phyloP scores from a whole-genome alignment of 257 asterid species.

The Nicotiana tomentosiformis region DNA sequence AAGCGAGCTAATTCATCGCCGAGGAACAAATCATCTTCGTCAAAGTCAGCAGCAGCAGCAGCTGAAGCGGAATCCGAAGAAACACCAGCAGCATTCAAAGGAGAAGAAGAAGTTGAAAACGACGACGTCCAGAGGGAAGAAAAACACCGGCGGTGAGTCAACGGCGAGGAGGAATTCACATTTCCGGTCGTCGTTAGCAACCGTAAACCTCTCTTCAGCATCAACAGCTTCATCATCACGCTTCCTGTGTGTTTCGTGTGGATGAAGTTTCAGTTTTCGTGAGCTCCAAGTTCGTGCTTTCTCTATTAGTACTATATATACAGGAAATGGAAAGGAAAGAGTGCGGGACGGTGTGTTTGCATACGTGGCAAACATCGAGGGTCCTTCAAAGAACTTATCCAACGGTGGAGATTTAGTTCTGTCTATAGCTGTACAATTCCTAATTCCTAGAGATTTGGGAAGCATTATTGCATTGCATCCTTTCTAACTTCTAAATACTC shows the following conservation, averaged over 20 bases:
- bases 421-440: background rate
- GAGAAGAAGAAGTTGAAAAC: background rate
- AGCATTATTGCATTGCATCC: too few species aligned
- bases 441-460: background rate
- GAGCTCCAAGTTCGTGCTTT: background rate
- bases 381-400: background rate
- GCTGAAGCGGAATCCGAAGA: background rate
- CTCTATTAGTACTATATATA: background rate
- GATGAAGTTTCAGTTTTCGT: background rate
- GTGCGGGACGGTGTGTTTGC: background rate
- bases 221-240: slow-evolving; percentile 15
- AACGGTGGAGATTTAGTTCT: background rate
- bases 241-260: background rate
- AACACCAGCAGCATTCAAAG: slow-evolving; percentile 7
- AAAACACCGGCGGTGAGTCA: background rate
- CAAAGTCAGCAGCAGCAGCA: slow-evolving; percentile 23
- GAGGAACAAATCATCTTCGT: slow-evolving; percentile 29
- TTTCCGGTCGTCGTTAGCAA: background rate
- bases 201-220: slow-evolving; percentile 19
- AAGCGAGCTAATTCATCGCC: background rate
- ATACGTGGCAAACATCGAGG: background rate
- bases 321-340: background rate
- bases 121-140: background rate
- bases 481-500: too few species aligned
- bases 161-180: slow-evolving; percentile 10